Conservation (phyloP, 441 rosid genomes). For the Macaranga tanarius region DNA sequence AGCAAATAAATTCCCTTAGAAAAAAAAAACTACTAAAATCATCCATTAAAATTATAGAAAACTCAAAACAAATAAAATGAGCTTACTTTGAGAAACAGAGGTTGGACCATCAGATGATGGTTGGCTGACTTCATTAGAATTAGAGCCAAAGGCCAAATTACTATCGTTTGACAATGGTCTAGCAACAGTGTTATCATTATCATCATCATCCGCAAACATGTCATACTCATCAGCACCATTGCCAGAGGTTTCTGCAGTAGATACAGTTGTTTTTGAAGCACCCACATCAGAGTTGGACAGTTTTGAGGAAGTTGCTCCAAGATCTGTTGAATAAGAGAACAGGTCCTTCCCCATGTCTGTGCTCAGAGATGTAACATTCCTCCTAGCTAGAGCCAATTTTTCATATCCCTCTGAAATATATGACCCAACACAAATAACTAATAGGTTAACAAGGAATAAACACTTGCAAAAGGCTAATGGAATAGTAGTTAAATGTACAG, state of each 20-base stretch:
- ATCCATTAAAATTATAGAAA: background rate
- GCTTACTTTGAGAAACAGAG: slow-evolving; percentile 44
- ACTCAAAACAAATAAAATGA: slow-evolving; percentile 5
- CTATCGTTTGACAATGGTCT: slow-evolving; percentile 36
- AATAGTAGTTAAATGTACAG: background rate
- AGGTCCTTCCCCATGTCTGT: slow-evolving; percentile 26
- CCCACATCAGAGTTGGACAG: slow-evolving; percentile 26
- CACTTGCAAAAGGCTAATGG: background rate
- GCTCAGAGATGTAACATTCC: slow-evolving; percentile 30
- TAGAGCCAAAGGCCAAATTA: slow-evolving; percentile 33
- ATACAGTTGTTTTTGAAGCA: slow-evolving; percentile 28
- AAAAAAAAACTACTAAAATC: background rate
- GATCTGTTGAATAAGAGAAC: slow-evolving; percentile 24
- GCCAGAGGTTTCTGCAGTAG: slow-evolving; percentile 32
- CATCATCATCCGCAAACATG: slow-evolving; percentile 89
- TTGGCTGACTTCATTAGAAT: slow-evolving; percentile 32
- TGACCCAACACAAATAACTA: background rate
- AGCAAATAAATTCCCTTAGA: slow-evolving; percentile 1
- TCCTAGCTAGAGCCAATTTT: slow-evolving; percentile 59
- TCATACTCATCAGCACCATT: slow-evolving; percentile 49
- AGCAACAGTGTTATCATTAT: slow-evolving; percentile 28
- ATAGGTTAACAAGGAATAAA: background rate
- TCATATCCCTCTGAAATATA: slow-evolving; percentile 74
- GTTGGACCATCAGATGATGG: slow-evolving; percentile 29
- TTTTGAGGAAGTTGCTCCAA: slow-evolving; percentile 32